Base-by-base conservation (phyloP, 371 early-diverging fungal species). In the Mortierella sp. region DNA sequence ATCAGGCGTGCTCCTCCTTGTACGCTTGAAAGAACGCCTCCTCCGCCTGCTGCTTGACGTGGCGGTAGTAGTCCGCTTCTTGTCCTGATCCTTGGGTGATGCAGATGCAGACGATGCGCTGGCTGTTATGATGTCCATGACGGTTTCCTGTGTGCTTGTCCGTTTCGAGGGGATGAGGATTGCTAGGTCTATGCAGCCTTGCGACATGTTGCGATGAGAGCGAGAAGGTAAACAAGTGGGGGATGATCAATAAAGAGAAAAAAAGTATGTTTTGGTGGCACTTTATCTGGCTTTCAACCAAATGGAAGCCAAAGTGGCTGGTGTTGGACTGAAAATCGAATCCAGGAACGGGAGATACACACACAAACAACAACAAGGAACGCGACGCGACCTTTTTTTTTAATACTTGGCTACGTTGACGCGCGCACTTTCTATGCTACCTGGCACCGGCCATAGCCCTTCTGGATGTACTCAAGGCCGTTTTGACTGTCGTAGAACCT, bases 1-100 rank as follows among this genome's bases (percentile, higher is more conserved):
- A 11, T 38, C 41, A 68, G 68, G 41, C 0, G 68, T 68, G 68
- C 18, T 35, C 43, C 41, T 68, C 43, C 68, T 18, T 41, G 41
- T 41, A 10, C 68, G 68, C 68, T 68, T 68, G 43, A 68, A 38
- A 41, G 68, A 68, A 38, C 38, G 68, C 68, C 68, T 35, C 41
- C 65, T 16, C 14, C 41, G 38, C 7, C 21, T 6, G 35, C 41
- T 68, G 24, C 24, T 41, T 21, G 68, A 3, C 41, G 6, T 41
- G 41, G 41, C 7, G 68, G 38, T 68, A 38, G 35, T 16, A 12
- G 68, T 68, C 5, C 35, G 68, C 8, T 68, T 68, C 41, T 10
- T 38, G 24, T 68, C 41, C 41, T 68, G 68, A 68, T 41, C 24
- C 68, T 41, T 68, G 38, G 24, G 18, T 38, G 68, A 68, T 24